phyloP scores from a whole-genome alignment of 495 filamentous ascomycete species.

The Hypoxylon fuscum region DNA sequence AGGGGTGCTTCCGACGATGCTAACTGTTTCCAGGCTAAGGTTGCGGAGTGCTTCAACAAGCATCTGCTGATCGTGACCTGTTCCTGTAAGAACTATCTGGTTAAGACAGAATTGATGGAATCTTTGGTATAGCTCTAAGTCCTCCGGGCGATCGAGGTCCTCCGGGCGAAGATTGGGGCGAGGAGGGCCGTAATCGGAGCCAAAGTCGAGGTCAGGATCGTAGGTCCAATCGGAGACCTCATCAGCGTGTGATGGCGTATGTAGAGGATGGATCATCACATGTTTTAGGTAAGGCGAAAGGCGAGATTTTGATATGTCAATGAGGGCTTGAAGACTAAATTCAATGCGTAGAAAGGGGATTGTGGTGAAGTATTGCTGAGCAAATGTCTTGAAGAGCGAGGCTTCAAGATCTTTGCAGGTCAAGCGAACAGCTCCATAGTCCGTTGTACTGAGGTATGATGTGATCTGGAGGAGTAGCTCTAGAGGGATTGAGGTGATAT shows the following conservation, averaged over 20 bases:
- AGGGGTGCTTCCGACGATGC: conserved; percentile 51
- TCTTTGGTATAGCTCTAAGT: not conserved
- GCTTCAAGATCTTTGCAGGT: conserved; percentile 57
- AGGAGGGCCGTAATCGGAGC: too few species aligned
- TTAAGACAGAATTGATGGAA: conserved; percentile 30
- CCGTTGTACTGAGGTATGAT: conserved; percentile 51
- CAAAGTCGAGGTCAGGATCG: too few species aligned
- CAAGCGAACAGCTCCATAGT: conserved; percentile 56
- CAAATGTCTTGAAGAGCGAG: conserved; percentile 55
- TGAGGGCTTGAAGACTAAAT: conserved; percentile 57
- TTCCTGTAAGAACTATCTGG: conserved; percentile 44
- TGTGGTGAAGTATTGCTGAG: conserved; percentile 64
- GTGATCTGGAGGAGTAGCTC: conserved; percentile 57
- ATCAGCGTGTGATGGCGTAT: too few species aligned
- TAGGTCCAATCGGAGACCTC: too few species aligned
- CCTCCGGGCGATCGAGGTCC: too few species aligned
- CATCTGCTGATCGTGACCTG: conserved; percentile 51
- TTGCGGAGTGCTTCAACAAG: conserved; percentile 58
- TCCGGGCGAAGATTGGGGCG: too few species aligned
- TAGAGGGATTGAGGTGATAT: too few species aligned
- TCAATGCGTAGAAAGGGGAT: conserved; percentile 63
- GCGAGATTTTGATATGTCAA: conserved; percentile 60
- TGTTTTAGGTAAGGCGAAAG: conserved; percentile 52
- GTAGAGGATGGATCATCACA: conserved; percentile 63
- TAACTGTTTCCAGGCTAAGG: conserved; percentile 56